Evolutionary conservation across 306 rosid genomes (phyloP), one percentile per base, ranked within the genome.

Genomic region (Citrullus colocynthis): DNA sequence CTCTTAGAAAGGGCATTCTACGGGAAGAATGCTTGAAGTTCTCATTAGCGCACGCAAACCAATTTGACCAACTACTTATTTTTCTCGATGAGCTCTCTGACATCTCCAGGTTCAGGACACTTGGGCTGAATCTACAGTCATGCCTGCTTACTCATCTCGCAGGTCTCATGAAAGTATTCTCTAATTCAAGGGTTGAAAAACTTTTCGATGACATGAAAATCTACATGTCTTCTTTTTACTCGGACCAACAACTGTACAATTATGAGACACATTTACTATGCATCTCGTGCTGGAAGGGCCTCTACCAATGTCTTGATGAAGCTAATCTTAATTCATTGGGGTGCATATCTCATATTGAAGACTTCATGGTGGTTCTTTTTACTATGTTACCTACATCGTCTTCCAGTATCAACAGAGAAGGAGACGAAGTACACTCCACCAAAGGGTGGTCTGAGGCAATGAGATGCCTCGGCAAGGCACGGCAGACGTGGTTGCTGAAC

Each of bases 11-110:
- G 78, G 96, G 91, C 79, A 74, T 79, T 51, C 85, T 95, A 8
- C 89, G 93, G 87, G 91, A 90, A 89, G 92, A 90, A 81, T 89
- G 93, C 52, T 69, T 90, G 45, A 81, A 77, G 86, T 95, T 95
- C 66, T 85, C 97, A 32, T 75, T 95, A 83, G 93, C 89, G 70
- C 98, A 95, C 83, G 96, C 98, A 63, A 90, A 81, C 84, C 92
- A 90, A 81, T 89, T 92, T 80, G 92, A 90, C 81, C 82, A 85
- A 45, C 93, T 95, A 48, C 82, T 90, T 78, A 81, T 87, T 82
- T 92, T 92, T 87, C 97, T 92, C 32, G 97, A 95, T 81, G 98
- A 95, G 89, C 91, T 90, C 49, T 88, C 97, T 13, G 92, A 90
- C 77, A 70, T 92, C 59, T 86, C 97, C 61, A 84, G 98, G 78